These are phyloP conservation scores for Friedmanniomyces endolithicus DNA, from an alignment of 495 filamentous ascomycete genomes.

Conservation along the genomic window DNA sequence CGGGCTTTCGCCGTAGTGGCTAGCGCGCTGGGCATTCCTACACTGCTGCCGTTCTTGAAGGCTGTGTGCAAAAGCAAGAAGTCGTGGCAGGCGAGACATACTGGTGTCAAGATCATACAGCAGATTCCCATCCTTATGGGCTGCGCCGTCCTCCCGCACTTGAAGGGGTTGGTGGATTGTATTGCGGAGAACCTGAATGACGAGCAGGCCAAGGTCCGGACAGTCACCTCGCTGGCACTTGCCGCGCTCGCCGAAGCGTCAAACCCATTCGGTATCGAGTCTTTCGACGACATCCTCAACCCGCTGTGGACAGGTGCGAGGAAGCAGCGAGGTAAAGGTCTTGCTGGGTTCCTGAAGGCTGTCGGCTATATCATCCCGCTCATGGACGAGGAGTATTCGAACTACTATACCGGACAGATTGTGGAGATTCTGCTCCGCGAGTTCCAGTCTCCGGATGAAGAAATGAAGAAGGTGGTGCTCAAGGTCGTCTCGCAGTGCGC, in stretches of 20 bases:
- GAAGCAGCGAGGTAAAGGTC: conserved; percentile 90
- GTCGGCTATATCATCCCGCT: conserved; percentile 97
- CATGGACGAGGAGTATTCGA: conserved; percentile 99
- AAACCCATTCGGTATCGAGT: conserved; percentile 97
- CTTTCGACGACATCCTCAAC: conserved; percentile 93
- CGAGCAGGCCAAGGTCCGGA: conserved; percentile 94
- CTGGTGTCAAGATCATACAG: conserved; percentile 98
- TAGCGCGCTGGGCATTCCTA: conserved; percentile 89
- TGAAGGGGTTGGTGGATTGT: conserved; percentile 93
- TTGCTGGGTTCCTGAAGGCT: conserved; percentile 93
- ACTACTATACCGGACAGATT: conserved; percentile 96
- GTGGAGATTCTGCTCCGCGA: conserved; percentile 97
- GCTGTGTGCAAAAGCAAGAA: conserved; percentile 96
- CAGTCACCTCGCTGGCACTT: conserved; percentile 88
- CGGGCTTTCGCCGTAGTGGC: conserved; percentile 96
- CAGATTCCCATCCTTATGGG: conserved; percentile 99
- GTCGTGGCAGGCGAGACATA: conserved; percentile 97
- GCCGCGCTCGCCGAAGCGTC: conserved; percentile 93
- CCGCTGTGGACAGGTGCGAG: conserved; percentile 91
- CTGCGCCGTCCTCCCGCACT: conserved; percentile 88
- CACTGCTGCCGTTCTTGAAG: conserved; percentile 84
- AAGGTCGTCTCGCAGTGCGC: conserved; percentile 98
- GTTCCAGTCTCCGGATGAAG: conserved; percentile 91
- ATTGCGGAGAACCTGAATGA: conserved; percentile 93
- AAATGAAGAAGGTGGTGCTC: conserved; percentile 99